Evolutionary conservation across 2,329 filamentous ascomycete genomes (phyloP), one percentile per base, ranked within the genome.

Genomic region (Ophiosphaerella herpotricha): DNA sequence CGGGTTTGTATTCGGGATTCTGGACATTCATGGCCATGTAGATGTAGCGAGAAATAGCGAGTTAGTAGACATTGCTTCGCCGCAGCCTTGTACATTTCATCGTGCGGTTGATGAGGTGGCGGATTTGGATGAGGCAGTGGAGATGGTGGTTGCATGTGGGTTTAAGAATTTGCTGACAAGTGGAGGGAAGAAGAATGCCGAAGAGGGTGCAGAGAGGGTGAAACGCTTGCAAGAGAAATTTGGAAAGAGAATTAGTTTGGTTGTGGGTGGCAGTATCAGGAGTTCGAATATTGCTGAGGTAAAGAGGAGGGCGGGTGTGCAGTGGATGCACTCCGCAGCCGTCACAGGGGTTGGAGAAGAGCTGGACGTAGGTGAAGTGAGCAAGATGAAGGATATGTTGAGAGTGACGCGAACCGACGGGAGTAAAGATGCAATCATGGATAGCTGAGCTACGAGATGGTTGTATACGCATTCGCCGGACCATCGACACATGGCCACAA

Each of bases 1-100:
- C 54, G 81, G 80, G 0, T 82, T 82, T 52, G 80, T 83, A 1
- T 81, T 83, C 52, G 81, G 81, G 0, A 72, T 82, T 26, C 59
- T 83, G 26, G 62, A 68, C 18, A 18, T 24, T 1, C 40, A 61
- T 6, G 34, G 48, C 2, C 43, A 45, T 3, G 63, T 84, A 4
- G 79, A 83, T 55, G 50, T 68, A 4, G 48, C 50, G n/a, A 66
- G 72, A 18, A 80, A 77, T 40, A 57, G 50, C 18, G 65, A 74
- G 39, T 62, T 83, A 5, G 74, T 83, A 0, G 46, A 61, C 11
- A 52, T 73, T 3, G 78, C 80, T 1, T 60, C 54, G 2, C 72
- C 74, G 3, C 59, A 74, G 23, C 75, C 77, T 2, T 82, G 80
- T 58, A 83, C 80, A 2, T 84, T 84, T 44, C 81, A 83, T 59